Conservation (phyloP, 1,284 basidiomycete genomes). For the Flammula alnicola region DNA sequence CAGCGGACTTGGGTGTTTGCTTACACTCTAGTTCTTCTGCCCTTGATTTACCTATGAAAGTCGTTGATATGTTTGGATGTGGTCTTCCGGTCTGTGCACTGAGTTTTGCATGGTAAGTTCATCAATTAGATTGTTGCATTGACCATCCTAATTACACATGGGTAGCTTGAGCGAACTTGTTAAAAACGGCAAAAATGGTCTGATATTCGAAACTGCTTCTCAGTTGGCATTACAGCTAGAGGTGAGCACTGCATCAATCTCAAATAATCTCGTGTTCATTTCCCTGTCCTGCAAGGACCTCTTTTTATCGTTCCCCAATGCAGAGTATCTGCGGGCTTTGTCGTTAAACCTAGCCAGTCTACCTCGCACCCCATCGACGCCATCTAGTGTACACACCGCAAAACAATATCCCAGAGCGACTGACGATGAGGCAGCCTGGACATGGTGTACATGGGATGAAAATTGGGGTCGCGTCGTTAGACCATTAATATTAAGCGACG, state of each 20-base stretch:
- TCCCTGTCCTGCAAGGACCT: conserved; percentile 46
- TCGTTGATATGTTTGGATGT: conserved; percentile 99
- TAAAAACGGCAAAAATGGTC: conserved; percentile 81
- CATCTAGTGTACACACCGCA: conserved; percentile 20
- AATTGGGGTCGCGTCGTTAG: conserved; percentile 79
- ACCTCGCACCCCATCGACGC: conserved; percentile 23
- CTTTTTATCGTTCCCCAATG: conserved; percentile 64
- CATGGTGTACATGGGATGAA: conserved; percentile 82
- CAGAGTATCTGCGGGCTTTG: conserved; percentile 53
- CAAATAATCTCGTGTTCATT: conserved; percentile 7
- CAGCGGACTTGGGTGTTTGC: conserved; percentile 91
- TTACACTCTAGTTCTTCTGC: conserved; percentile 91
- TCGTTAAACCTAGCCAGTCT: conserved; percentile 45
- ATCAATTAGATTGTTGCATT: neutral
- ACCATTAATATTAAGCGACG: conserved; percentile 62
- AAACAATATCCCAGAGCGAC: conserved; percentile 13
- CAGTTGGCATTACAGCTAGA: conserved; percentile 78
- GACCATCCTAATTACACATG: conserved; percentile 5
- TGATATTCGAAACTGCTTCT: conserved; percentile 71
- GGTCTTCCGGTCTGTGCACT: conserved; percentile 92
- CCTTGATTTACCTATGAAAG: conserved; percentile 97
- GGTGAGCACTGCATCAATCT: conserved; percentile 43
- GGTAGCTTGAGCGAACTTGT: conserved; percentile 87
- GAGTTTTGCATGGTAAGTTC: conserved; percentile 79
- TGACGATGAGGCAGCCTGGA: conserved; percentile 41